phyloP scores from a whole-genome alignment of 805 yeast genomes.

The Lachancea fermentati region DNA sequence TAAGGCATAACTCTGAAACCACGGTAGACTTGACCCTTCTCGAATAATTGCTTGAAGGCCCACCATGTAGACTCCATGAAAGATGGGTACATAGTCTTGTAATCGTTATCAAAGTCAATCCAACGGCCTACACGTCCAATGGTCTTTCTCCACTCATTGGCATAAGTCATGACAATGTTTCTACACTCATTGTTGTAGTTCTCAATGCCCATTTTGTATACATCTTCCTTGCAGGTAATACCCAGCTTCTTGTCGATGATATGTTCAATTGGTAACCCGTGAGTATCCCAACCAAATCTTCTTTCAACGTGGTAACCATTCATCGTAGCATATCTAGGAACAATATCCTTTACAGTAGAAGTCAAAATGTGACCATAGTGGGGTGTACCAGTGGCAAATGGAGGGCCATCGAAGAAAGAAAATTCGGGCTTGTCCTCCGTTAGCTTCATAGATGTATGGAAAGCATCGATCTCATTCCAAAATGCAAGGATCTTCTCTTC shows the following conservation, averaged over 20 bases:
- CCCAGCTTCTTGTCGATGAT: constrained; percentile 97
- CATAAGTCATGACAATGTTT: constrained; percentile 94
- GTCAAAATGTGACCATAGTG: constrained; percentile 98
- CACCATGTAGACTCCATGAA: constrained; percentile 99
- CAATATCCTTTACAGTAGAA: constrained; percentile 94
- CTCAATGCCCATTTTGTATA: constrained; percentile 87
- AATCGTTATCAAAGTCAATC: constrained; percentile 98
- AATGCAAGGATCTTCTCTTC: constrained; percentile 74
- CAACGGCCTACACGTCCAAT: constrained; percentile 96
- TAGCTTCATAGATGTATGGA: constrained; percentile 75
- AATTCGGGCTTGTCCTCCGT: constrained; percentile 83
- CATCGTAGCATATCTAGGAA: constrained; percentile 97
- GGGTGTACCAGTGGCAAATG: constrained; percentile 99
- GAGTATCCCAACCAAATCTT: constrained; percentile 99
- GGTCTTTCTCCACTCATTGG: constrained; percentile 89
- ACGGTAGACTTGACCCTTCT: constrained; percentile 85
- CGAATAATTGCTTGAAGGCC: constrained; percentile 87
- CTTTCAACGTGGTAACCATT: constrained; percentile 94
- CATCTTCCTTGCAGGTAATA: constrained; percentile 90
- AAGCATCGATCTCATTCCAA: constrained; percentile 95
- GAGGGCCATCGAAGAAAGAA: constrained; percentile 97
- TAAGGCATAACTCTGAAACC: constrained; percentile 98
- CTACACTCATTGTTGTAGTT: constrained; percentile 94
- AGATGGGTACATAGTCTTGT: constrained; percentile 90
- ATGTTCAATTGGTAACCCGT: constrained; percentile 97